Percentiles rank a stretch among this genome's conserved stretches.
Conservation (phyloP, 768 basidiomycete species). For the Mycena leptocephala region DNA sequence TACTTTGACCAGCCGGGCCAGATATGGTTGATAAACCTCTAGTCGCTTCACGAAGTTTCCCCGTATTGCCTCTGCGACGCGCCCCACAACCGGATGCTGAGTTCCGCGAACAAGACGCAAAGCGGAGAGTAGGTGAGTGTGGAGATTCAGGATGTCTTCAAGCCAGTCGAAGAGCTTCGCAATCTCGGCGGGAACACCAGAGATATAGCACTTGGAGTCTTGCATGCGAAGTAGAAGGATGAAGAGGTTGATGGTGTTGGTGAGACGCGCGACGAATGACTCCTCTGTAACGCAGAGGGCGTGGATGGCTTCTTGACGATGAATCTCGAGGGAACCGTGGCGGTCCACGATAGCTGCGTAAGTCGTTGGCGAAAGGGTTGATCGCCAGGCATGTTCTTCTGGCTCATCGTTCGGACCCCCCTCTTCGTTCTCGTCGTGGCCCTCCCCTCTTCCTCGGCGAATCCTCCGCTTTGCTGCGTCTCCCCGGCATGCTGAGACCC, state of each 20-base stretch:
- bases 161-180: conserved; percentile 89
- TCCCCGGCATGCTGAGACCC: conserved; percentile 31
- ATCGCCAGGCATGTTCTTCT: conserved; percentile 47
- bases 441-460: conserved; percentile 29
- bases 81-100: conserved; percentile 62
- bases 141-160: conserved; percentile 88
- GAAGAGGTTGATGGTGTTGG: conserved; percentile 79
- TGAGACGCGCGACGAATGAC: conserved; percentile 76
- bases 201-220: conserved; percentile 82
- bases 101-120: conserved; percentile 60
- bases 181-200: conserved; percentile 82
- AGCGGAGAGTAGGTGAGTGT: conserved; percentile 72
- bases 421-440: not conserved
- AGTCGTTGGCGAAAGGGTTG: conserved; percentile 46
- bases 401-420: not conserved
- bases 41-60: conserved; percentile 72
- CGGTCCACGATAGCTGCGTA: conserved; percentile 55
- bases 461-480: not conserved
- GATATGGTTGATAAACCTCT: conserved; percentile 91
- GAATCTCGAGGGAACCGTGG: conserved; percentile 68
- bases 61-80: conserved; percentile 73
- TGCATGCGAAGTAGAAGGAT: conserved; percentile 84
- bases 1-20: conserved; percentile 79
- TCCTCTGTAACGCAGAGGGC: conserved; percentile 81
- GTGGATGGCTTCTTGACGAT: conserved; percentile 78